Evolutionary conservation across 2,329 filamentous ascomycete species (phyloP), one percentile per base, ranked within the genome.

Genomic region (Alternaria triticimaculans): DNA sequence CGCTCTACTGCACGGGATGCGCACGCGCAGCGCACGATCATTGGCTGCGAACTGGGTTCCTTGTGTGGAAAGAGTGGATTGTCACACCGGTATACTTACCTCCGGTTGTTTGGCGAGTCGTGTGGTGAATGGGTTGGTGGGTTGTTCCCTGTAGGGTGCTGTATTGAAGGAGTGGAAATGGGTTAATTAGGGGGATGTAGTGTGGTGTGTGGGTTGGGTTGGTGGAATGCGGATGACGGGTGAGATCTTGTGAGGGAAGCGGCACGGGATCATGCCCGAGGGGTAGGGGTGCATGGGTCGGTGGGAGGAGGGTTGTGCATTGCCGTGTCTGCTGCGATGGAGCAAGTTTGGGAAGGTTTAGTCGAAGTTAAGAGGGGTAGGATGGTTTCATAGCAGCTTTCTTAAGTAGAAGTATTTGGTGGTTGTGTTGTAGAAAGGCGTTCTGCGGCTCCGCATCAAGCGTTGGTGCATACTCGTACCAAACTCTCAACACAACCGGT

Each of bases 11-110:
- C 58, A 56, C 25, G 28, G 43, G 44, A 43, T 53, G 30, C 30
- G 62, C 49, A 53, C 55, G 62, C 62, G 62, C 37, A 41, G 62
- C 58, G 59, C 14, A 23, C 43, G 14, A 28, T 58, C 50, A 64
- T 63, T 63, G 61, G 62, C 57, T 30, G 30, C 8, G 33, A 25
- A 6, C 23, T 15, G 21, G 50, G 49, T 21, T 53, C 28, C 55
- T 43, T 46, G 61, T 50, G 61, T 50, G 51, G 41, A 45, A 41
- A 56, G 44, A 57, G 48, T 56, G 54, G 54, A 56, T 56, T 56
- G 54, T 30, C 54, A 56, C 54, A 56, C 28, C 54, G 43, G 54
- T 46, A 48, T 30, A 56, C 54, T 14, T 56, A 41, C 54, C 54
- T 43, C n/a, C n/a, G 15, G 26, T 46, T 56, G 54, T 43, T 20